Evolutionary conservation across 2,329 filamentous ascomycete species (phyloP), one percentile per base, ranked within the genome.

Genomic region (Talaromyces sp.): DNA sequence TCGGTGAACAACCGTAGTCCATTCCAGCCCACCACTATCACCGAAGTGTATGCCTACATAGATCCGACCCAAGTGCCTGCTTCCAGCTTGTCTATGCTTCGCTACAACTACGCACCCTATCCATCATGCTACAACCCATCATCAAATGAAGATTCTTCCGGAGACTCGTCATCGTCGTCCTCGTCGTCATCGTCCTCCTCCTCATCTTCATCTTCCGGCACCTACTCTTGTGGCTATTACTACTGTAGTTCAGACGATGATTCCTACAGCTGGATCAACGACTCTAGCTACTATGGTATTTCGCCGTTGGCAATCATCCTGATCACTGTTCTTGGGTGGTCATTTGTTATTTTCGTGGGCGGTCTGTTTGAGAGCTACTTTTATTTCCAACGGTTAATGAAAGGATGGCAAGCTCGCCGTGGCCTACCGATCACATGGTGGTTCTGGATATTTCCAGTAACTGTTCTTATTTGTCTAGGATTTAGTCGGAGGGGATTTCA

Each of bases 331-430:
- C 45, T 75, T 0, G 72, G 72, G 49, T 75, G 73, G 74, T 66
- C 74, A 13, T 71, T 68, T 10, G 39, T 75, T 0, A 68, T 68
- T 35, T 67, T 75, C 59, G 67, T 75, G 33, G 54, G 69, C 3
- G 74, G 74, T 31, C 69, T 75, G 45, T 63, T 75, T 31, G 74
- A 75, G 59, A 70, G 68, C 47, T 75, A 72, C 65, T 58, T 75
- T 5, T 72, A 73, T 19, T 75, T 75, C 66, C 72, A 73, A 56
- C 72, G 73, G 4, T 67, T 75, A 25, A 74, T 74, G 73, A 74
- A 69, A 3, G 74, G 74, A 58, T 75, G 73, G 74, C 73, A 74
- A 54, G 72, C 74, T 3, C 70, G 73, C 1, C 73, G 74, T n/a
- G 74, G 74, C 2, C 47, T 75, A 2, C 74, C 74, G 1, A 63